Conservation (phyloP, 78 protist species). For the Pelomyxa schiedti region DNA sequence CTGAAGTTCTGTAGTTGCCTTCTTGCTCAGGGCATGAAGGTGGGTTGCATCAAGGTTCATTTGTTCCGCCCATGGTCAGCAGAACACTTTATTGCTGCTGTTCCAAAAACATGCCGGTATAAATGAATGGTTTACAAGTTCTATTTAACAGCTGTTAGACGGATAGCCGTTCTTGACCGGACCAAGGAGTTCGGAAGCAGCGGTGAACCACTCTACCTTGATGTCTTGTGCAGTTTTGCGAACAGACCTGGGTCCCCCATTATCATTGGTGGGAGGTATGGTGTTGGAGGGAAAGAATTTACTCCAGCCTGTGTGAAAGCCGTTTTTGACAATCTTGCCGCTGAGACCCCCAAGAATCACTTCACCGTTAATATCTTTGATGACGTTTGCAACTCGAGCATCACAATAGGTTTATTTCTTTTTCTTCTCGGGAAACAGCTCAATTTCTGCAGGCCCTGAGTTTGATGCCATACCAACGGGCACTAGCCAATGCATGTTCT, state of each 20-base stretch:
- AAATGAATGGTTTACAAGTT: too few species aligned
- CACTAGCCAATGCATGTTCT: slow-evolving; percentile 46
- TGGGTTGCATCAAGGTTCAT: slow-evolving; percentile 49
- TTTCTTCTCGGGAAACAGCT: slow-evolving; percentile 19
- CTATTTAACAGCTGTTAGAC: too few species aligned
- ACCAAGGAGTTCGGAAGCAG: slow-evolving; percentile 10
- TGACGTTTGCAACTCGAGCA: slow-evolving; percentile 41
- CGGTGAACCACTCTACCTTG: neutral
- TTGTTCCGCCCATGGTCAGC: slow-evolving; percentile 54
- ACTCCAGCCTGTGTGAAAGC: slow-evolving; percentile 37
- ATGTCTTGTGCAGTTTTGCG: neutral
- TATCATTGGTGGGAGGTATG: neutral
- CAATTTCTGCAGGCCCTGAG: too few species aligned
- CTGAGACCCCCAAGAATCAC: slow-evolving; percentile 25
- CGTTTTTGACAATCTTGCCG: slow-evolving; percentile 32
- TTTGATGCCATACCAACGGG: slow-evolving; percentile 26
- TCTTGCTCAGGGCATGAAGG: slow-evolving; percentile 7
- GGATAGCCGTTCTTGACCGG: slow-evolving; percentile 57
- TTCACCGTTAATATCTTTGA: slow-evolving; percentile 57
- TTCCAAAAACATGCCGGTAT: slow-evolving; percentile 53
- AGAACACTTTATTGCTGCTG: slow-evolving; percentile 20
- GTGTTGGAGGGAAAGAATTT: slow-evolving; percentile 32
- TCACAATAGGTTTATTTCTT: slow-evolving; percentile 8
- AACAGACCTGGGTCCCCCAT: neutral
- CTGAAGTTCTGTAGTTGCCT: slow-evolving; percentile 5